phyloP scores from a whole-genome alignment of 2,329 filamentous ascomycete species.

The Chaetoscypha palmicola region DNA sequence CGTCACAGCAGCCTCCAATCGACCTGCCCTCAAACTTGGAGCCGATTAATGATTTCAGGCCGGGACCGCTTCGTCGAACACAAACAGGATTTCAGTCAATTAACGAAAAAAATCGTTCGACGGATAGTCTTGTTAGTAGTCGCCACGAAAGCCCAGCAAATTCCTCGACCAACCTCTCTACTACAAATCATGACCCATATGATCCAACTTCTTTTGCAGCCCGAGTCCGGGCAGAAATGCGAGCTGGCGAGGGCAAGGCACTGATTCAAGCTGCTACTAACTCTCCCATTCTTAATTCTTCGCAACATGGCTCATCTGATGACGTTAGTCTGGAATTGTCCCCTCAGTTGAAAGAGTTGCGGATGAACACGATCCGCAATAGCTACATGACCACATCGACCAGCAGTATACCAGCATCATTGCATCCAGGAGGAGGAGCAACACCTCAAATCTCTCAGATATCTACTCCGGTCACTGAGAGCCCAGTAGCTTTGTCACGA shows the following conservation, averaged over 20 bases:
- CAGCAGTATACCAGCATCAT: conserved; percentile 12
- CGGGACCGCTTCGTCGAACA: conserved; percentile 47
- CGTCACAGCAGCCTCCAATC: not conserved
- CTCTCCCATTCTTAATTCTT: conserved; percentile 10
- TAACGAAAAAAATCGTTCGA: conserved; percentile 10
- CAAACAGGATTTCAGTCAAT: conserved; percentile 45
- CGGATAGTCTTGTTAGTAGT: conserved; percentile 2
- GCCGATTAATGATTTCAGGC: conserved; percentile 36
- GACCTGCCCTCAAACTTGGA: too few relatives aligned
- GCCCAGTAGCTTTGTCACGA: conserved; percentile 6
- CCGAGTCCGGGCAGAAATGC: conserved; percentile 51
- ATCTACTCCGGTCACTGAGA: conserved; percentile 10
- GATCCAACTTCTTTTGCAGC: conserved; percentile 24
- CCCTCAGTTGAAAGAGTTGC: conserved; percentile 19
- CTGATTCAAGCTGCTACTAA: conserved; percentile 37
- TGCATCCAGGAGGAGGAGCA: conserved; percentile 12
- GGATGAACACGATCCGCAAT: conserved; percentile 26
- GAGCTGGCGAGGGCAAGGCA: conserved; percentile 51
- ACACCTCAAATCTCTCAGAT: conserved; percentile 7
- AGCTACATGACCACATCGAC: conserved; percentile 16
- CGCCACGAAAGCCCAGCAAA: not conserved
- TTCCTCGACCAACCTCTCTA: conserved; percentile 1
- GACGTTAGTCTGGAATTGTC: conserved; percentile 10
- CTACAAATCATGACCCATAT: conserved; percentile 5
- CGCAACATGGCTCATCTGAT: not conserved